Conservation (phyloP, 768 basidiomycete genomes). For the Mycena amicta region DNA sequence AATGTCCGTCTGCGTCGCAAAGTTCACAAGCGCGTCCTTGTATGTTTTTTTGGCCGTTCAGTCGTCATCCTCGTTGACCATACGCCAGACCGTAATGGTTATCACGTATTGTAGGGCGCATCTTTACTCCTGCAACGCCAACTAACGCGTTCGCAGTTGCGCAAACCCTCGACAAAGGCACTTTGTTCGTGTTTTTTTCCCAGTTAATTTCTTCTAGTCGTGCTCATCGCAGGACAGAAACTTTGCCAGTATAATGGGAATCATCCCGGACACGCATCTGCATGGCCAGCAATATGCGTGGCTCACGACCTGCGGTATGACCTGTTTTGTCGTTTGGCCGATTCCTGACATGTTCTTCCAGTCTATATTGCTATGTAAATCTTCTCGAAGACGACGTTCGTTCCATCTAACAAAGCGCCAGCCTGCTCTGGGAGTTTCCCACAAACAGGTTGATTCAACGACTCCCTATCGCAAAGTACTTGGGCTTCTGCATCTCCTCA, state of each 20-base stretch:
- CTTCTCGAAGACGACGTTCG: neutral
- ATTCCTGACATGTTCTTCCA: conserved; percentile 12
- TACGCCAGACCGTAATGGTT: conserved; percentile 43
- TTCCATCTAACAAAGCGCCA: conserved; percentile 13
- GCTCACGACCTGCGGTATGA: conserved; percentile 49
- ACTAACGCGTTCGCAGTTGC: conserved; percentile 31
- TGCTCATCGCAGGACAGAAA: too few species aligned
- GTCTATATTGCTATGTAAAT: conserved; percentile 45
- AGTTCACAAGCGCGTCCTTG: conserved; percentile 49
- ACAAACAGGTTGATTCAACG: conserved; percentile 51
- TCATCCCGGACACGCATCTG: conserved; percentile 44
- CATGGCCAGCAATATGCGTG: conserved; percentile 53
- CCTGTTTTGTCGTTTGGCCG: conserved; percentile 2
- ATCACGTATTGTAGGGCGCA: conserved; percentile 42
- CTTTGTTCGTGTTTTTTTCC: too few species aligned
- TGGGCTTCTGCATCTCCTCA: conserved; percentile 32
- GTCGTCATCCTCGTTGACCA: neutral
- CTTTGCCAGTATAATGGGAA: conserved; percentile 52
- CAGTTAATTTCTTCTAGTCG: too few species aligned
- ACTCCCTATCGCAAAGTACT: conserved; percentile 52
- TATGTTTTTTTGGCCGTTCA: conserved; percentile 20
- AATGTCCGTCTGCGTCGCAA: conserved; percentile 47
- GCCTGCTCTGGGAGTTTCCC: conserved; percentile 48
- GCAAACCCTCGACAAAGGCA: conserved; percentile 52
- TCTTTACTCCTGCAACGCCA: neutral